Evolutionary conservation across 1,284 basidiomycete species (phyloP).

Genomic region (Ustilago hordei): DNA sequence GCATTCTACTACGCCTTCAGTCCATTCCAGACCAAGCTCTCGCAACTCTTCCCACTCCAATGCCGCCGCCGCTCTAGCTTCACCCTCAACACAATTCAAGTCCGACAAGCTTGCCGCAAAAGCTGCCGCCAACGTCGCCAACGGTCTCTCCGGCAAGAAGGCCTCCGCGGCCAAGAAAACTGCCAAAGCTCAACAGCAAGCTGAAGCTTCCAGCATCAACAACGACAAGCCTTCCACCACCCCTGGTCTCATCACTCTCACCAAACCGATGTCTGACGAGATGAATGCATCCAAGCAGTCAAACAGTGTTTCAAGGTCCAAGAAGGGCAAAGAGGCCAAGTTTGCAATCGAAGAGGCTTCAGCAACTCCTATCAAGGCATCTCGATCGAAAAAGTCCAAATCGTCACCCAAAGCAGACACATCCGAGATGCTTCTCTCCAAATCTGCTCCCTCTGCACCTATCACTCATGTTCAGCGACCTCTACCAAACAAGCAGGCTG

Average conservation of each 20-base stretch:
- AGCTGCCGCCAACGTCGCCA: conserved; percentile 30
- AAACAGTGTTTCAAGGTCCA: conserved; percentile 17
- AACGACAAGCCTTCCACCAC: conserved; percentile 18
- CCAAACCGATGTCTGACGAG: conserved; percentile 47
- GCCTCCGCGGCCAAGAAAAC: conserved; percentile 38
- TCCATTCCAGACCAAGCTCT: conserved; percentile 51
- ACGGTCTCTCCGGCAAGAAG: conserved; percentile 42
- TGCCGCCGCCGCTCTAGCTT: conserved; percentile 26
- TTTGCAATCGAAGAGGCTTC: conserved; percentile 27
- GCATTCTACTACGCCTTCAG: conserved; percentile 42
- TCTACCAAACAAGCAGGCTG: conserved; percentile 15
- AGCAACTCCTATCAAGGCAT: conserved; percentile 37
- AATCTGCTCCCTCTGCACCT: conserved; percentile 42
- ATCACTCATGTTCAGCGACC: conserved; percentile 23
- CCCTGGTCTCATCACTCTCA: conserved; percentile 55
- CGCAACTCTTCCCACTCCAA: conserved; percentile 44
- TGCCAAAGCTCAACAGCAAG: conserved; percentile 29
- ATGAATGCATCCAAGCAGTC: conserved; percentile 41
- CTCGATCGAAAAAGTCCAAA: conserved; percentile 38
- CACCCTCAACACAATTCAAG: conserved; percentile 40
- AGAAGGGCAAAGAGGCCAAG: conserved; percentile 48
- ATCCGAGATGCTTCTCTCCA: conserved; percentile 46
- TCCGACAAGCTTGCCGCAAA: conserved; percentile 37
- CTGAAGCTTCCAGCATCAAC: conserved; percentile 6
- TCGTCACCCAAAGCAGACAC: conserved; percentile 38